phyloP scores from a whole-genome alignment of 495 filamentous ascomycete species.

The Lasiosphaeria ovina region DNA sequence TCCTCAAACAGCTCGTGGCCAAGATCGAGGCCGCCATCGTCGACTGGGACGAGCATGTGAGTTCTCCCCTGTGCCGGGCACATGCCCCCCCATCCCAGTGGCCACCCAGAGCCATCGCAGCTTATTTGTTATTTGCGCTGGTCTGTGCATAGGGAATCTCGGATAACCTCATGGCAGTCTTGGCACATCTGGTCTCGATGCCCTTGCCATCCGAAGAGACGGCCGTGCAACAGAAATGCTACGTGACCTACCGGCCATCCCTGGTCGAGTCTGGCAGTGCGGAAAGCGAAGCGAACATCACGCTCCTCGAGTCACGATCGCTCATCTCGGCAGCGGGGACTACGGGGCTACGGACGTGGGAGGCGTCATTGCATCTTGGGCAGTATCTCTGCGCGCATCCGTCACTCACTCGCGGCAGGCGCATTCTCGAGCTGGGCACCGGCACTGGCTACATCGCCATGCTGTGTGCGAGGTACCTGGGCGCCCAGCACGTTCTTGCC shows the following conservation, averaged over 20 bases:
- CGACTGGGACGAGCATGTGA: constrained; percentile 83
- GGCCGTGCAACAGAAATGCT: constrained; percentile 71
- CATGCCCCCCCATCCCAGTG: too few relatives aligned
- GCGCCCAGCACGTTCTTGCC: constrained; percentile 60
- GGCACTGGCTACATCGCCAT: constrained; percentile 86
- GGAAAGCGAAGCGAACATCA: constrained; percentile 38
- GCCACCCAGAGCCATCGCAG: too few relatives aligned
- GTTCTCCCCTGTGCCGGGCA: constrained; percentile 20
- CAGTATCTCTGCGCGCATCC: constrained; percentile 58
- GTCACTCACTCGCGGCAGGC: constrained; percentile 49
- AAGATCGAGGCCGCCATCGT: constrained; percentile 65
- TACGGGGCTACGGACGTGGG: constrained; percentile 90
- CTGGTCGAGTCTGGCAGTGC: constrained; percentile 17
- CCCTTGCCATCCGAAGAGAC: constrained; percentile 57
- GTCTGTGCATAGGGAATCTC: constrained; percentile 61
- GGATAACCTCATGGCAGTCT: constrained; percentile 63
- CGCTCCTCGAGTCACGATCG: constrained; percentile 67
- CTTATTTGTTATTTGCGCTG: too few relatives aligned
- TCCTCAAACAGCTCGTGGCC: constrained; percentile 66
- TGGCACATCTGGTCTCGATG: constrained; percentile 58
- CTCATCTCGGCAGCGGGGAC: constrained; percentile 74
- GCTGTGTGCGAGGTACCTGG: constrained; percentile 72
- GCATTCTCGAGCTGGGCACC: constrained; percentile 81
- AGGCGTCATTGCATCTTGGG: constrained; percentile 83
- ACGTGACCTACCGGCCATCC: constrained; percentile 68